Conservation (phyloP, 345 rosid genomes). For the Melaleuca quinquenervia region DNA sequence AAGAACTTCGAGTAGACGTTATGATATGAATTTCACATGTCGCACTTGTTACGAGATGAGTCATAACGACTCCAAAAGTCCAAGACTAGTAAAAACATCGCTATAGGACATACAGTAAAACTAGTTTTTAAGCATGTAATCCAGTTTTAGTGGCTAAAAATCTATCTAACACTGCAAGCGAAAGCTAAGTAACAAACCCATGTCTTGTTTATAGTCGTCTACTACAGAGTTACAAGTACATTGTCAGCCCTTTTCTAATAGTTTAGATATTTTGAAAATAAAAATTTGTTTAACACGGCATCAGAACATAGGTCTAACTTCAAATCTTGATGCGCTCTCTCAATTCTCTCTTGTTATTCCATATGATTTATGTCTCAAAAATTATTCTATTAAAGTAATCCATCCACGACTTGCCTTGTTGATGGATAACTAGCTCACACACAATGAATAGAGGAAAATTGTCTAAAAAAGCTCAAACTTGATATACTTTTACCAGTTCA, state of each 20-base stretch:
- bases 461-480: no score
- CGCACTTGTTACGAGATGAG: rapidly evolving
- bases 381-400: background rate
- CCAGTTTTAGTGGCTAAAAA: background rate
- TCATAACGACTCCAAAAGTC: background rate
- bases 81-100: background rate
- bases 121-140: background rate
- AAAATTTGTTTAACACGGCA: background rate
- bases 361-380: background rate
- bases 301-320: background rate
- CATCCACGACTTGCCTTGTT: background rate
- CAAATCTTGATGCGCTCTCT: background rate
- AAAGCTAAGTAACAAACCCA: background rate
- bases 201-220: background rate
- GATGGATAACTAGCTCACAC: background rate
- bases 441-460: background rate
- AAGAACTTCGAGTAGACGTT: background rate
- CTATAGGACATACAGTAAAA: background rate
- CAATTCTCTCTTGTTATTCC: background rate
- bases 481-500: no score
- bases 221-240: background rate
- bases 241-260: background rate
- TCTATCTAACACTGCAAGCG: background rate
- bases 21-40: background rate
- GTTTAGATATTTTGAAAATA: background rate